phyloP scores from a whole-genome alignment of 305 asterid genomes.

The Fraxinus ornus region DNA sequence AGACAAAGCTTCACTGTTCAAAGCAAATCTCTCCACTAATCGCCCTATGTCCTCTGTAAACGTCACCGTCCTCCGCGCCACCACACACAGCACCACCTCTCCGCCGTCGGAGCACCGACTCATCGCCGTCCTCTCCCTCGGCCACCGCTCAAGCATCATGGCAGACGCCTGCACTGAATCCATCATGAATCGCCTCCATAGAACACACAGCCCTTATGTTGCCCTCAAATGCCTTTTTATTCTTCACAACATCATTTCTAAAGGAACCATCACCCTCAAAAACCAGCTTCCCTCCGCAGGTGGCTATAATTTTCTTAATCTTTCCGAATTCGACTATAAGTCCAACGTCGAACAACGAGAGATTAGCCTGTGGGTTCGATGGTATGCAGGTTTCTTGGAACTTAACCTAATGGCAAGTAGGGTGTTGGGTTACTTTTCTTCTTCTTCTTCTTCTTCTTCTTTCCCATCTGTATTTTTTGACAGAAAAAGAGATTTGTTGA shows the following conservation, averaged over 20 bases:
- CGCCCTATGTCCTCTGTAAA: conserved; percentile 22
- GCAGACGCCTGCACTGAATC: conserved; percentile 32
- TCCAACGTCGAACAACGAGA: conserved; percentile 18
- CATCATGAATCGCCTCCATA: conserved; percentile 40
- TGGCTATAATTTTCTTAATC: conserved; percentile 30
- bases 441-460: neutral
- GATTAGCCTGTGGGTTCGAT: conserved; percentile 34
- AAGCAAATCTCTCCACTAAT: conserved; percentile 33
- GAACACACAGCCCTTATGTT: conserved; percentile 29
- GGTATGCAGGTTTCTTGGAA: conserved; percentile 42
- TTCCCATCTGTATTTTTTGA: neutral
- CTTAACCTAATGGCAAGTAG: conserved; percentile 12
- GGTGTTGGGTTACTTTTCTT: neutral
- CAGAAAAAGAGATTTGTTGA: conserved; percentile 2
- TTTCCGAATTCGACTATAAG: conserved; percentile 17
- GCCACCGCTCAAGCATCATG: conserved; percentile 17
- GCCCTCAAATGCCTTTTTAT: conserved; percentile 41
- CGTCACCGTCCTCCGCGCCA: conserved; percentile 35
- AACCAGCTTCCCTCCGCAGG: conserved; percentile 24
- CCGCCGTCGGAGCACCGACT: conserved; percentile 35
- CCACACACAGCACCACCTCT: conserved; percentile 30
- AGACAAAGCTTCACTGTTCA: conserved; percentile 38
- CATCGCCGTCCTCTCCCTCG: conserved; percentile 32
- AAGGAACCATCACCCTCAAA: conserved; percentile 29
- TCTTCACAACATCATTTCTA: conserved; percentile 30